A percentile compares a stretch with the other conserved stretches of the same genome.
These are phyloP conservation scores for Eutrema japonicum DNA, from an alignment of 345 rosid species.

Conservation along the genomic window DNA sequence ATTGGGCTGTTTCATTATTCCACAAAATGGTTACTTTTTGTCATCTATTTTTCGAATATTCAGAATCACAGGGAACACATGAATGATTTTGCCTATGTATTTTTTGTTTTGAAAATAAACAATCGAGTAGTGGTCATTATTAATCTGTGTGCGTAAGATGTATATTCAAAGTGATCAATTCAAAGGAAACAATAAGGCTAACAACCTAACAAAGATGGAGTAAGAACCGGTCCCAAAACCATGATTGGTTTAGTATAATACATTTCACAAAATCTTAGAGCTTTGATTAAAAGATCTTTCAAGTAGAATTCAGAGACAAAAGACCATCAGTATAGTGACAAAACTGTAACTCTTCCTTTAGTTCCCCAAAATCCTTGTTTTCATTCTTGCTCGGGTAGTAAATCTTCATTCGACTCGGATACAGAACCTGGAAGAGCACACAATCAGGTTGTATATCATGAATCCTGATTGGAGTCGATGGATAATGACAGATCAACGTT, in stretches of 20 bases:
- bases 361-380: neutral
- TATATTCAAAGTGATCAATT: too few relatives aligned
- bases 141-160: too few relatives aligned
- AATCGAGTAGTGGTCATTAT: too few relatives aligned
- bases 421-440: slow-evolving; percentile 34
- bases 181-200: too few relatives aligned
- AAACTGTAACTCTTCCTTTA: slow-evolving; percentile 7
- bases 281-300: neutral
- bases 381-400: slow-evolving; percentile 28
- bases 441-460: slow-evolving; percentile 36
- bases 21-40: neutral
- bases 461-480: slow-evolving; percentile 21
- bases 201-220: too few relatives aligned
- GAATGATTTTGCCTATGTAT: neutral
- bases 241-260: neutral
- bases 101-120: too few relatives aligned
- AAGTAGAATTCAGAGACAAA: slow-evolving; percentile 29
- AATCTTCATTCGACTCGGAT: slow-evolving; percentile 28
- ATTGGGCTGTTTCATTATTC: neutral
- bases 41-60: too few relatives aligned
- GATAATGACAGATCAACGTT: slow-evolving; percentile 9
- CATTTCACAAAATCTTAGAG: neutral
- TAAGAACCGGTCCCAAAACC: neutral
- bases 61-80: too few relatives aligned
- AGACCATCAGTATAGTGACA: slow-evolving; percentile 33